Percentiles rank a stretch among this genome's conserved stretches.
phyloP scores from a whole-genome alignment of 73 alveolate genomes.

The Paramecium sonneborni region DNA sequence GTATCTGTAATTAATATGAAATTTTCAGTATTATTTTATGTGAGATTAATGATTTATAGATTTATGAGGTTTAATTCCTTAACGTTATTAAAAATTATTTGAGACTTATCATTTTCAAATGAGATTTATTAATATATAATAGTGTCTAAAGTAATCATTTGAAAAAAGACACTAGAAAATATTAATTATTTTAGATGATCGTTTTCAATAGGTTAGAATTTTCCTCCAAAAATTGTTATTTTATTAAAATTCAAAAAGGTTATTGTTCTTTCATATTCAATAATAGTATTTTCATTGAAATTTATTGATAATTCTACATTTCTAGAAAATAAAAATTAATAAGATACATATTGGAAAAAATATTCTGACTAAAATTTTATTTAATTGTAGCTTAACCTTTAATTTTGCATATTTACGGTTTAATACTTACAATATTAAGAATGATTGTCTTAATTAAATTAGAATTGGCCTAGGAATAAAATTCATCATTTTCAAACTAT shows the following conservation, averaged over 20 bases:
- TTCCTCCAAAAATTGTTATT: not conserved
- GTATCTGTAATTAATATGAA: not conserved
- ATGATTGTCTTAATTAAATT: not conserved
- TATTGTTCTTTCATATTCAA: not conserved
- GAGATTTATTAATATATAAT: not conserved
- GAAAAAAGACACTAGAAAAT: not conserved
- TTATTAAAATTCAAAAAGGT: not conserved
- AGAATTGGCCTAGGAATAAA: not conserved
- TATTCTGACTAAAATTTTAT: not conserved
- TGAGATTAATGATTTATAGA: not conserved
- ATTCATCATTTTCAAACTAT: not conserved
- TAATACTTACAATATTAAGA: not conserved
- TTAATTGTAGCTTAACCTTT: not conserved
- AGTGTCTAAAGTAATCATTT: not conserved
- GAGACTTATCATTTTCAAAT: not conserved
- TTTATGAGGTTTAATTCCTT: not conserved
- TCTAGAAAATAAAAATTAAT: not conserved
- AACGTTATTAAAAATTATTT: not conserved
- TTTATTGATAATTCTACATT: not conserved
- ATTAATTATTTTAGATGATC: not conserved
- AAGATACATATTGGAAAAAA: not conserved
- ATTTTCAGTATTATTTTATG: not conserved
- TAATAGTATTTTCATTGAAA: not conserved
- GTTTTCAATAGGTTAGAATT: not conserved
- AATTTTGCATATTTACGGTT: not conserved